Base-by-base conservation (phyloP, 768 basidiomycete species). In the Hygrophorus pudorinus region DNA sequence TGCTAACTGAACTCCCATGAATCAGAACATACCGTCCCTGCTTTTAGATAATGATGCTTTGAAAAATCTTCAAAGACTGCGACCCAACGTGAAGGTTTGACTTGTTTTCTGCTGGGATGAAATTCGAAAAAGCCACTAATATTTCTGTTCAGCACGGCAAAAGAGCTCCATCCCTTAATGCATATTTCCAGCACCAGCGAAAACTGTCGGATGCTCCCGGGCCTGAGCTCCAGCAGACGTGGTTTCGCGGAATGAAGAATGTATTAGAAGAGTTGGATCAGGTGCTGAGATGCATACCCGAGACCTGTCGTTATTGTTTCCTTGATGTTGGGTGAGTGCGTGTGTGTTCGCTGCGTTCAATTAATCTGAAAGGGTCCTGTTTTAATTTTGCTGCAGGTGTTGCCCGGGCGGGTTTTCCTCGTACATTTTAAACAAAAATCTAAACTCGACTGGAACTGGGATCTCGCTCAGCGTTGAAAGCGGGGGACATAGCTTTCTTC, bases 361-460 rank as follows among this genome's bases (percentile, higher is more conserved):
- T 12, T 37, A 14, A 44, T 20, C 11, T 36, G 37, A 29, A 32
- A 2, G 5, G 4, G n/a, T 8, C 10, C 7, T 16, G 14, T 18
- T 24, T 13, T n/a, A n/a, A 35, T 14, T 24, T 24, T 27, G 27
- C 38, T 18, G 5, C 32, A 61, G 59, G 28, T 61, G 59, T 38
- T 58, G 58, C 21, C 59, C 59, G 2, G 59, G 59, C 17, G 59
- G 59, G 3, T 61, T 61, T 37, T 51, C 57, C 2, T 58, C 58
- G 9, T 59, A 59, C 45, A 57, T 61, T 21, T 48, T 61, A 14
- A 44, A 38, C 31, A 55, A 55, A 43, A 59, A 61, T 38, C 43
- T 49, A 1, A 30, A 43, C 10, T 49, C 59, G 12, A 24, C 20
- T 1, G 58, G 58, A 3, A 45, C 55, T 3, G 59, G 59, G 8